These are phyloP conservation scores for Hypoxylon sp. DNA, from an alignment of 2,329 filamentous ascomycete species.

Conservation along the genomic window DNA sequence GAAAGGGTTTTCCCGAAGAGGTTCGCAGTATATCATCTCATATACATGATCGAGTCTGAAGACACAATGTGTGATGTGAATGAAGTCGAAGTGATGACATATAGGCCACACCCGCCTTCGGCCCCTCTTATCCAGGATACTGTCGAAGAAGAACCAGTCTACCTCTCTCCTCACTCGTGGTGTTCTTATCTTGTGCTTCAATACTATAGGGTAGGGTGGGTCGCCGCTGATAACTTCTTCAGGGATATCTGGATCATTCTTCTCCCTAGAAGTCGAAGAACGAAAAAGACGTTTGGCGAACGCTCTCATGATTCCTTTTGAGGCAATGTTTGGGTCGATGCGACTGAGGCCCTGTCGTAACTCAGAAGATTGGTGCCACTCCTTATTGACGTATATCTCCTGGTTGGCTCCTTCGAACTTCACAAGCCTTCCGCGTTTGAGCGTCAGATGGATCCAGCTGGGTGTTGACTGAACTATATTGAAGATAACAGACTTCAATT, in stretches of 20 bases:
- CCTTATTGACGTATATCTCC: conserved; percentile 22
- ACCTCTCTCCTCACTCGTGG: background rate
- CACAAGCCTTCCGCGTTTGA: background rate
- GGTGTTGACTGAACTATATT: conserved; percentile 17
- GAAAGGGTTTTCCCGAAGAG: background rate
- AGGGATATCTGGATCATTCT: too few relatives aligned
- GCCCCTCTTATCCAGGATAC: background rate
- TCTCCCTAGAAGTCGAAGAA: background rate
- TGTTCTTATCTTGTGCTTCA: background rate
- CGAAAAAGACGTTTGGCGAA: background rate
- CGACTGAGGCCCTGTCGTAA: conserved; percentile 20
- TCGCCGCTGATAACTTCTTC: background rate
- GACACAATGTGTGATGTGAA: conserved; percentile 16
- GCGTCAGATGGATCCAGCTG: conserved; percentile 26
- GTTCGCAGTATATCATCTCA: background rate
- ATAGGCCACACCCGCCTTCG: background rate
- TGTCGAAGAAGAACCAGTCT: conserved; percentile 36
- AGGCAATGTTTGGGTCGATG: background rate
- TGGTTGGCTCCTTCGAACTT: background rate
- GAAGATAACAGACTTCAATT: conserved; percentile 23
- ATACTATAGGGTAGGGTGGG: background rate
- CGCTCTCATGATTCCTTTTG: background rate
- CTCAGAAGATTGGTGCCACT: conserved; percentile 13
- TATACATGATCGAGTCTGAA: conserved; percentile 25
- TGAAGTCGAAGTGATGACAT: background rate